Evolutionary conservation across 2,329 filamentous ascomycete genomes (phyloP), one percentile per base, ranked within the genome.

Genomic region (Chaetomiaceae sp.): DNA sequence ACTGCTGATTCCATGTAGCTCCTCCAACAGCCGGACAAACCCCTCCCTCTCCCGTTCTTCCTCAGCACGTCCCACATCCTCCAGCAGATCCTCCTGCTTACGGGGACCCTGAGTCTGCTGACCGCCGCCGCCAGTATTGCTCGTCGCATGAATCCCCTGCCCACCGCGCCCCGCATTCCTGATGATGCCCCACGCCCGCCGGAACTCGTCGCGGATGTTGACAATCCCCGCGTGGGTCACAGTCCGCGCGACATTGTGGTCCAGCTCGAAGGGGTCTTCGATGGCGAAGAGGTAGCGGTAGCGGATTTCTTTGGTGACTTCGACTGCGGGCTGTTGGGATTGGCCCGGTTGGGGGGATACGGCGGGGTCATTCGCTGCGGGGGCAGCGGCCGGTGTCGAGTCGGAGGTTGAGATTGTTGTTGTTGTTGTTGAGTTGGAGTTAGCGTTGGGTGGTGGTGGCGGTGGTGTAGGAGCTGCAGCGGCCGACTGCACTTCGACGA

Each of bases 221-320:
- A 89, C 85, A 58, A 95, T 89, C 2, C 90, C 89, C 55, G 84
- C 81, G 64, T 92, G 87, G 6, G 86, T 90, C 1, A 96, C 90
- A 0, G 90, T 95, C 45, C 89, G 78, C 3, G 88, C 91, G 30
- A 96, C 87, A 62, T 96, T 96, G 69, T 96, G 90, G 36, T 90
- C 85, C 2, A 84, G 71, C 71, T 96, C 90, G 64, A 96, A 96
- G 0, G 91, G 91, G 66, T 96, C 91, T 66, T 96, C 91, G 55
- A 96, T 91, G 29, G 89, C 89, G 60, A 96, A 87, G 4, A 96
- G 78, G 67, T 90, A 95, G 11, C 90, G 82, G 64, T 90, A 82
- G 2, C 87, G 81, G 13, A 92, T 78, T 64, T 90, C 87, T 61
- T 86, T 88, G 46, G 79, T 64, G n/a, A n/a, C n/a, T 29, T 78